These are phyloP conservation scores for Phytophthora chlamydospora DNA, from an alignment of 352 stramenopile species.

Conservation along the genomic window DNA sequence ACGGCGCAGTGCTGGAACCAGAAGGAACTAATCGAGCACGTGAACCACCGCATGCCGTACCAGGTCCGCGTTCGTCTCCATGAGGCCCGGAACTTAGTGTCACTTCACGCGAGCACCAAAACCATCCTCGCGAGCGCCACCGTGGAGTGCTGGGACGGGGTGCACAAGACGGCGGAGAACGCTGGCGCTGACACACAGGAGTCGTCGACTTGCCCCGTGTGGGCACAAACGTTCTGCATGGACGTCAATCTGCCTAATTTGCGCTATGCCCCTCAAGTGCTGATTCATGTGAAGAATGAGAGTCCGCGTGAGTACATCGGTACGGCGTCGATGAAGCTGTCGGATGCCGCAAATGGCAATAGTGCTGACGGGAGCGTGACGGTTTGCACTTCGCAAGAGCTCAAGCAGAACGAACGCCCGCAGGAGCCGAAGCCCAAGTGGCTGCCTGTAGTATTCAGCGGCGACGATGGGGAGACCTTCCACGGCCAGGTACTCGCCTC, in stretches of 20 bases:
- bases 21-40: conserved; percentile 57
- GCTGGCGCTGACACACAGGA: conserved; percentile 6
- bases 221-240: conserved; percentile 70
- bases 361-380: conserved; percentile 33
- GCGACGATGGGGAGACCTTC: conserved; percentile 44
- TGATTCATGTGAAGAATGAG: conserved; percentile 68
- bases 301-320: conserved; percentile 49
- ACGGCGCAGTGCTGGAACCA: conserved; percentile 61
- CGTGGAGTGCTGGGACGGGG: conserved; percentile 66
- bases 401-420: conserved; percentile 58
- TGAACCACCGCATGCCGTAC: conserved; percentile 70
- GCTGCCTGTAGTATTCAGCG: conserved; percentile 57
- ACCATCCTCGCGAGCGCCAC: conserved; percentile 58
- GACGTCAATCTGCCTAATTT: conserved; percentile 72
- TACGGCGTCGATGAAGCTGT: conserved; percentile 38
- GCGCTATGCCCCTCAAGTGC: conserved; percentile 57
- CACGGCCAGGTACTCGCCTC: conserved; percentile 65
- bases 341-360: conserved; percentile 7
- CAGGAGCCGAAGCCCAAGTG: conserved; percentile 52
- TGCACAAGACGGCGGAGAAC: conserved; percentile 41
- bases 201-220: conserved; percentile 42
- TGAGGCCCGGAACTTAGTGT: conserved; percentile 48
- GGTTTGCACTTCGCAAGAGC: conserved; percentile 51
- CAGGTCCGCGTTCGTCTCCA: conserved; percentile 79
- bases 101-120: conserved; percentile 36